These are phyloP conservation scores for Leishmania mexicana DNA, from an alignment of 208 protist species.

Conservation along the genomic window DNA sequence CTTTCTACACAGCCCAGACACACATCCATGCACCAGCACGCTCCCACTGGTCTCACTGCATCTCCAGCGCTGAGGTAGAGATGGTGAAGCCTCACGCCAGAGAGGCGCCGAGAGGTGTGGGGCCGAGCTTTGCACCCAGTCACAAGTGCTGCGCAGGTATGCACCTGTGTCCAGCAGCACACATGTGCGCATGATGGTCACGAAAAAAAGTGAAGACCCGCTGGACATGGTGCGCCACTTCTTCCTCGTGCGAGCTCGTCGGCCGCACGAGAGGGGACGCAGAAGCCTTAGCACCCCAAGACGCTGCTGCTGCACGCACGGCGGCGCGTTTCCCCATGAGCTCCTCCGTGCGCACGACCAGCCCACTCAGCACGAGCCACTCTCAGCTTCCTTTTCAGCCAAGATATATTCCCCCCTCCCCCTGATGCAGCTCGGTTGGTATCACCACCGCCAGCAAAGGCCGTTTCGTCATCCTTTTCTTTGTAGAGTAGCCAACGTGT, in stretches of 20 bases:
- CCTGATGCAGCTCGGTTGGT: neutral
- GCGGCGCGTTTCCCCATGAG: neutral
- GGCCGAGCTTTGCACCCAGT: neutral
- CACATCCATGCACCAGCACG: neutral
- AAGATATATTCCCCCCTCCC: neutral
- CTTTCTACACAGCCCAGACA: neutral
- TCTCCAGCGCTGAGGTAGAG: neutral
- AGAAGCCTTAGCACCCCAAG: neutral
- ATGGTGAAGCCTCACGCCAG: neutral
- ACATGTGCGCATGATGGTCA: neutral
- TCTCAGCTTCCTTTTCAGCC: neutral
- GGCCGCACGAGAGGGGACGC: neutral
- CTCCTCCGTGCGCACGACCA: neutral
- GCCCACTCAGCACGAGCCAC: neutral
- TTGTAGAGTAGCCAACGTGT: neutral
- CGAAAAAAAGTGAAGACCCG: neutral
- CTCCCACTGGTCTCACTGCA: neutral
- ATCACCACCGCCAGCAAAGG: conserved; percentile 1
- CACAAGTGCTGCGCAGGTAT: neutral
- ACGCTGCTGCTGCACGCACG: neutral
- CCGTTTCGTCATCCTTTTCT: neutral
- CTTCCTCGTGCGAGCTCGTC: neutral
- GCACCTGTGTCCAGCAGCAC: neutral
- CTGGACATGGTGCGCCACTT: neutral
- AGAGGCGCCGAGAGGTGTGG: neutral